These are phyloP conservation scores for Takashimella tepidaria DNA, from an alignment of 1,284 basidiomycete genomes.

Conservation along the genomic window DNA sequence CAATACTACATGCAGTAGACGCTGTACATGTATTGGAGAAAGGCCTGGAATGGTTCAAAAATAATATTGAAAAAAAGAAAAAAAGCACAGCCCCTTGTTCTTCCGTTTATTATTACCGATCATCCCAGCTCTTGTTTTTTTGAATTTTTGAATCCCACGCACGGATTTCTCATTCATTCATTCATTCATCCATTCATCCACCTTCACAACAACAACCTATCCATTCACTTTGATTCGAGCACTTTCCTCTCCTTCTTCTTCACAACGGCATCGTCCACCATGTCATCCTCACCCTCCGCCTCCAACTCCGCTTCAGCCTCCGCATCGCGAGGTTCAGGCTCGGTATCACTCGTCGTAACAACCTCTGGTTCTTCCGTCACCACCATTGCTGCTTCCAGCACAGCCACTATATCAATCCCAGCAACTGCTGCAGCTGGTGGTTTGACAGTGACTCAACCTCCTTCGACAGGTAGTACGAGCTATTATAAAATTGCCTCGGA, in stretches of 20 bases:
- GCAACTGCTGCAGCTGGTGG: slow-evolving; percentile 45
- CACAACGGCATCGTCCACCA: slow-evolving; percentile 1
- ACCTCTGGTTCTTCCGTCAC: slow-evolving; percentile 5
- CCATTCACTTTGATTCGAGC: too few species aligned
- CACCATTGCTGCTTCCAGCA: neutral
- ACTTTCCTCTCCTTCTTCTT: neutral
- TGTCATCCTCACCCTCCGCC: too few species aligned
- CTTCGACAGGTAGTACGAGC: slow-evolving; percentile 64
- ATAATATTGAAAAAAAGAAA: too few species aligned
- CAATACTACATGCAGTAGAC: too few species aligned
- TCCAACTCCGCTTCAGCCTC: slow-evolving; percentile 7
- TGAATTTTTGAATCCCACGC: too few species aligned
- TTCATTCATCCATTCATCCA: neutral
- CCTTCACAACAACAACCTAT: neutral
- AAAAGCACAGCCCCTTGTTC: too few species aligned
- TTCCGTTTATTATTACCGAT: too few species aligned
- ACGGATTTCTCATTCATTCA: neutral
- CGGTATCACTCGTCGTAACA: slow-evolving; percentile 7
- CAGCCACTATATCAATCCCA: slow-evolving; percentile 37
- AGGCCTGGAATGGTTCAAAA: too few species aligned
- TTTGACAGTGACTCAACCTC: slow-evolving; percentile 56
- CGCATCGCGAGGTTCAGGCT: slow-evolving; percentile 4
- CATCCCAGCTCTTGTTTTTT: too few species aligned
- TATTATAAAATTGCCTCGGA: slow-evolving; percentile 81
- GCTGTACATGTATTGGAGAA: too few species aligned